These are phyloP conservation scores for Pseudogymnoascus sp. DNA, from an alignment of 2,329 filamentous ascomycete species.

Conservation along the genomic window DNA sequence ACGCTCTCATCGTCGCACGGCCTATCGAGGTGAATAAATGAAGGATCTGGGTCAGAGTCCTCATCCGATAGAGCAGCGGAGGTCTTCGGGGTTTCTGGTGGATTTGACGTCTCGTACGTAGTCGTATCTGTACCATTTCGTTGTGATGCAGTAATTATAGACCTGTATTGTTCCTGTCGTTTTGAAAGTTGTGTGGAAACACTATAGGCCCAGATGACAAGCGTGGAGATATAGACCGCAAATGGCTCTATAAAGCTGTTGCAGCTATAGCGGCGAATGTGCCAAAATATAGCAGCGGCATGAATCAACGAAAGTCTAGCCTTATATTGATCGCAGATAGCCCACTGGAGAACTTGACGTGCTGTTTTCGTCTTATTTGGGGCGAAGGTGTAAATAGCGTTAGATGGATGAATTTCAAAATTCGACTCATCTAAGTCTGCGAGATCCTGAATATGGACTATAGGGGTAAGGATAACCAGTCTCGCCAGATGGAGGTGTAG, in stretches of 20 bases:
- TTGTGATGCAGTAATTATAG: background rate
- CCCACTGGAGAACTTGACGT: constrained; percentile 18
- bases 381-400: constrained; percentile 31
- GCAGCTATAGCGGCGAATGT: constrained; percentile 35
- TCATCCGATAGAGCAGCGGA: too few species aligned
- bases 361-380: constrained; percentile 17
- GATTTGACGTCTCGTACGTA: too few species aligned
- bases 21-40: constrained; percentile 14
- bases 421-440: background rate
- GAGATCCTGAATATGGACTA: constrained; percentile 5
- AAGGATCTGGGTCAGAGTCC: background rate
- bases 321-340: constrained; percentile 32
- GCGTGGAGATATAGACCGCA: constrained; percentile 31
- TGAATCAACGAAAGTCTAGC: constrained; percentile 37
- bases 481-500: constrained; percentile 47
- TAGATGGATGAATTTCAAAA: background rate
- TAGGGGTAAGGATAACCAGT: constrained; percentile 36
- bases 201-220: constrained; percentile 34
- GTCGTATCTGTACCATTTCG: too few species aligned
- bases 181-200: constrained; percentile 8
- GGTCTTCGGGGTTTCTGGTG: too few species aligned
- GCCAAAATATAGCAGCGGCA: constrained; percentile 38
- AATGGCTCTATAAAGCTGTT: constrained; percentile 33
- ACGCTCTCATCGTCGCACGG: background rate
- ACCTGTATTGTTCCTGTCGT: background rate